Percentiles rank a stretch among this genome's conserved stretches.
phyloP scores from a whole-genome alignment of 495 filamentous ascomycete genomes.

The Aspergillus carlsbadensis region DNA sequence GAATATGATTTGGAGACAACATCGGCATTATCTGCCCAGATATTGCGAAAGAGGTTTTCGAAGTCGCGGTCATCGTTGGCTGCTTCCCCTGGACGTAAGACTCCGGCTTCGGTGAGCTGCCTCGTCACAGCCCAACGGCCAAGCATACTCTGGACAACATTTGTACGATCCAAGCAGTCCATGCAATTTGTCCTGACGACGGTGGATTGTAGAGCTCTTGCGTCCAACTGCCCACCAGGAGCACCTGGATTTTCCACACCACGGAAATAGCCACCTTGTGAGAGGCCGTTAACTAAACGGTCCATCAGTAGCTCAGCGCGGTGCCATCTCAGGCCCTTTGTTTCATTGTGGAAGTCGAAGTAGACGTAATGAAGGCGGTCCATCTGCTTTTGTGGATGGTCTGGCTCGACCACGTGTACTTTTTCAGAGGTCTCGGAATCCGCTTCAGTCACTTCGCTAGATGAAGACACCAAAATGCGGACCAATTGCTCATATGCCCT shows the following conservation, averaged over 20 bases:
- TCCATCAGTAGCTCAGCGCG: conserved; percentile 84
- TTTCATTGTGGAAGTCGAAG: conserved; percentile 98
- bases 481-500: conserved; percentile 89
- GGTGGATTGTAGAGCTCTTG: conserved; percentile 73
- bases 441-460: conserved; percentile 59
- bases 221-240: conserved; percentile 66
- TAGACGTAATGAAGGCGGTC: conserved; percentile 93
- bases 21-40: conserved; percentile 98
- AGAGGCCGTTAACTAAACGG: conserved; percentile 67
- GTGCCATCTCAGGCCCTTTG: conserved; percentile 90
- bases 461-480: conserved; percentile 65
- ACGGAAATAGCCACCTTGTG: conserved; percentile 85
- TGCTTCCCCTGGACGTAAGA: conserved; percentile 67
- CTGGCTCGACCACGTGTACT: conserved; percentile 72
- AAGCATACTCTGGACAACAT: conserved; percentile 95
- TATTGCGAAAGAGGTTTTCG: conserved; percentile 85
- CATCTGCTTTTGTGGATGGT: conserved; percentile 56
- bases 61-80: conserved; percentile 73
- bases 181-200: conserved; percentile 98
- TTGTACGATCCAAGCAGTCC: conserved; percentile 98
- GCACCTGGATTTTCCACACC: conserved; percentile 79
- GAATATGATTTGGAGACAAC: conserved; percentile 89
- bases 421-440: conserved; percentile 68
- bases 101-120: conserved; percentile 78
- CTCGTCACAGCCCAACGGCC: conserved; percentile 83